Percentiles rank a stretch among this genome's conserved stretches.
Conservation (phyloP, 2,329 filamentous ascomycete species). For the Penicillium sp. region DNA sequence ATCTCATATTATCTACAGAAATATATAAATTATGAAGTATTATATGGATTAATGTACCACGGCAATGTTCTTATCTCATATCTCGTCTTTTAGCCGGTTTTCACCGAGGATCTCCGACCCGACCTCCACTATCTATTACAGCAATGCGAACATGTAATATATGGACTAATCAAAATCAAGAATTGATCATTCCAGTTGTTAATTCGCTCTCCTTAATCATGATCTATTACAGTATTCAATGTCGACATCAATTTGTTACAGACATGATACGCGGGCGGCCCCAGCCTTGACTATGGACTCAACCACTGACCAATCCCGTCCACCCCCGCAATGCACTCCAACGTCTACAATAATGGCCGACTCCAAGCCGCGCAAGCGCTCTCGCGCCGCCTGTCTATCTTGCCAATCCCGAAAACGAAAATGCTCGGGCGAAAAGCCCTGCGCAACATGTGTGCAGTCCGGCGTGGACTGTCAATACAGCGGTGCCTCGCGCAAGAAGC, state of each 20-base stretch:
- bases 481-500: constrained; percentile 31
- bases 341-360: constrained; percentile 26
- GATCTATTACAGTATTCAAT: background rate
- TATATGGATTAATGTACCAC: background rate
- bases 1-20: background rate
- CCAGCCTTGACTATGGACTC: background rate
- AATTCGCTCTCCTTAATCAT: background rate
- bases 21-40: background rate
- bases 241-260: background rate
- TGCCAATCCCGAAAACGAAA: constrained; percentile 58
- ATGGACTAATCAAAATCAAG: background rate
- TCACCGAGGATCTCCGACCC: background rate
- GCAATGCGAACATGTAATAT: background rate
- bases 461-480: constrained; percentile 56
- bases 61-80: background rate
- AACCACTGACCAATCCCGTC: background rate
- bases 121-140: background rate
- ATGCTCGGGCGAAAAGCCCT: constrained; percentile 56
- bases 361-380: constrained; percentile 37
- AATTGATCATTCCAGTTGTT: background rate
- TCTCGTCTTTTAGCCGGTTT: background rate
- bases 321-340: background rate
- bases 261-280: background rate
- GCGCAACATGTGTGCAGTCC: constrained; percentile 54
- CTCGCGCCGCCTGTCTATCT: constrained; percentile 50